phyloP scores from a whole-genome alignment of 768 basidiomycete genomes.

The Sporobolomyces phaffii region DNA sequence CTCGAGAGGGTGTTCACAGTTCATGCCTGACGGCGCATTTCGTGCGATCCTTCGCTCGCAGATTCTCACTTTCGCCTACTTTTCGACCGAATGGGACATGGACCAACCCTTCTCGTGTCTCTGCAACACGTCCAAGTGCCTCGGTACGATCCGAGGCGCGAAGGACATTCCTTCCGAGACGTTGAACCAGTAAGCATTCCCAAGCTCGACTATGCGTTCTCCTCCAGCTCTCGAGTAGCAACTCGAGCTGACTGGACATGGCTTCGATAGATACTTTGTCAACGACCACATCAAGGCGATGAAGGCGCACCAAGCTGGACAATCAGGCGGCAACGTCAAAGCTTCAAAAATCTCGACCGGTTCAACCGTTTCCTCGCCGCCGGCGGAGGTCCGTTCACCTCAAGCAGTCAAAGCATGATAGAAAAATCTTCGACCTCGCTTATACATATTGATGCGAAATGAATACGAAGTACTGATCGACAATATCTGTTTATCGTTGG shows the following conservation, averaged over 20 bases:
- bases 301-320: slow-evolving; percentile 15
- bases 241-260: too few species aligned
- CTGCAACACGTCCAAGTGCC: slow-evolving; percentile 49
- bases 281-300: slow-evolving; percentile 35
- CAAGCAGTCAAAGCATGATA: slow-evolving; percentile 10
- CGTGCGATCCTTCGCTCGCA: not conserved
- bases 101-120: slow-evolving; percentile 57
- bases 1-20: not conserved
- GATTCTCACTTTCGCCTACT: slow-evolving; percentile 60
- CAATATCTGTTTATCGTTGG: too few species aligned
- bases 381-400: not conserved
- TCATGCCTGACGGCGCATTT: not conserved
- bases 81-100: slow-evolving; percentile 66
- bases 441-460: too few species aligned
- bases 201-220: too few species aligned
- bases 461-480: too few species aligned
- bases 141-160: slow-evolving; percentile 33
- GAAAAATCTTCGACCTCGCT: too few species aligned
- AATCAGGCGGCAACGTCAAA: not conserved
- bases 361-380: not conserved
- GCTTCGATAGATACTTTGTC: slow-evolving; percentile 34
- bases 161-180: slow-evolving; percentile 24
- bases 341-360: not conserved
- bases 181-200: slow-evolving; percentile 29
- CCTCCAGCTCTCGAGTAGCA: too few species aligned